A percentile compares a stretch with the other conserved stretches of the same genome.
phyloP scores from a whole-genome alignment of 208 protist species.

The Naegleria lovaniensis region DNA sequence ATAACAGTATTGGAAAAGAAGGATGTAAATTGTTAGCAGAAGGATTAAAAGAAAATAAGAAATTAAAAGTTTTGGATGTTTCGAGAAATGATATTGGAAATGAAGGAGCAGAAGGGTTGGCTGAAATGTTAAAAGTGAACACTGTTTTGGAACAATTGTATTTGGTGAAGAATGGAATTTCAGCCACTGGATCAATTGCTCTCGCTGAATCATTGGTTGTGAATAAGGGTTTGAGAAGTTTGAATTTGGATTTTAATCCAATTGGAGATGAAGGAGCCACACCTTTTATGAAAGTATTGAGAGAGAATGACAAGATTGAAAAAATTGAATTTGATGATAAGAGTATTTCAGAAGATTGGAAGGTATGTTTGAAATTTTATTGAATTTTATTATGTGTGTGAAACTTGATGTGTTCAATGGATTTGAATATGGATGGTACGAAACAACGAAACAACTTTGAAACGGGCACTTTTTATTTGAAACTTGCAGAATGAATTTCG shows the following conservation, averaged over 20 bases:
- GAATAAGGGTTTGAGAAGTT: neutral
- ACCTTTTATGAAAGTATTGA: conserved; percentile 11
- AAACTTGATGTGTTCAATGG: too few species aligned
- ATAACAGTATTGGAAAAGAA: conserved; percentile 2
- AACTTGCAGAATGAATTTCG: neutral
- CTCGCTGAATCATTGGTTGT: neutral
- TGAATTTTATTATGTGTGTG: too few species aligned
- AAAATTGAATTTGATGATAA: conserved; percentile 32
- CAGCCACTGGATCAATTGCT: neutral
- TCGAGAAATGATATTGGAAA: neutral
- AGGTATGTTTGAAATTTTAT: neutral
- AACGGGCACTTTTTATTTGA: too few species aligned
- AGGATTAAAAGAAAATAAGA: conserved; percentile 4
- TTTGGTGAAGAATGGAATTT: neutral
- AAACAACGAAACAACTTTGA: too few species aligned
- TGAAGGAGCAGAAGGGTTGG: neutral
- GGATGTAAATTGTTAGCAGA: neutral
- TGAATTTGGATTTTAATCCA: conserved; percentile 13
- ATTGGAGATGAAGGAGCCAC: conserved; percentile 25
- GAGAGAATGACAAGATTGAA: conserved; percentile 17
- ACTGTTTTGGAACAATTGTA: neutral
- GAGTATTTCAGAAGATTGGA: conserved; percentile 24
- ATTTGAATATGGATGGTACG: too few species aligned
- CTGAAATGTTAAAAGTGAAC: neutral
- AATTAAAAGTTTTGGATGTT: conserved; percentile 6